Percentiles rank a stretch among this genome's conserved stretches.
phyloP scores from a whole-genome alignment of 768 basidiomycete species.

The Termitomyces sp. region DNA sequence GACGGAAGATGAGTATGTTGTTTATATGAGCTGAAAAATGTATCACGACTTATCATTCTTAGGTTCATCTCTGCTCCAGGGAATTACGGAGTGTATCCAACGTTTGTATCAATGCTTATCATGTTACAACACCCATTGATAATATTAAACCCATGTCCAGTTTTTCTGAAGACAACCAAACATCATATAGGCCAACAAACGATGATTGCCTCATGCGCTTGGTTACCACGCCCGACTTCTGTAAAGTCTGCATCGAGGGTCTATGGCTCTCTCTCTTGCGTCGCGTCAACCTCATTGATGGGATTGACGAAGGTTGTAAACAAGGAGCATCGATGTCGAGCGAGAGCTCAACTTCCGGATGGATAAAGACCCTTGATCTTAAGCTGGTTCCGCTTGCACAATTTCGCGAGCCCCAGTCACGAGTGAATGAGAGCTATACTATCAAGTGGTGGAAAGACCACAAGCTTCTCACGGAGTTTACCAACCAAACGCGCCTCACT shows the following conservation, averaged over 20 bases:
- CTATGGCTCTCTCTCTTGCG: slow-evolving; percentile 67
- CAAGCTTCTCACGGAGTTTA: slow-evolving; percentile 35
- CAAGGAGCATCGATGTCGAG: slow-evolving; percentile 3
- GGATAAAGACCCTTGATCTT: slow-evolving; percentile 38
- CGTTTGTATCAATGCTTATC: slow-evolving; percentile 41
- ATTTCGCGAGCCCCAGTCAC: slow-evolving; percentile 33
- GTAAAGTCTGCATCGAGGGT: slow-evolving; percentile 69
- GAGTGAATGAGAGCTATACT: slow-evolving; percentile 45
- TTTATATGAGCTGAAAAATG: background rate
- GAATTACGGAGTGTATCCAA: slow-evolving; percentile 69
- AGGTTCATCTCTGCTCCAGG: slow-evolving; percentile 61
- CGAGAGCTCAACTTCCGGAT: slow-evolving; percentile 3
- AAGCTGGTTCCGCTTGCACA: slow-evolving; percentile 62
- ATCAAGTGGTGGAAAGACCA: slow-evolving; percentile 57
- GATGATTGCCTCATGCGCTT: slow-evolving; percentile 81
- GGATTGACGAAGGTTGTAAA: slow-evolving; percentile 37
- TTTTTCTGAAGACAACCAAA: slow-evolving; percentile 60
- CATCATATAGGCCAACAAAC: slow-evolving; percentile 78
- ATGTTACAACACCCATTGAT: background rate
- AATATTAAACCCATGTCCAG: slow-evolving; percentile 29
- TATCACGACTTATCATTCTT: background rate
- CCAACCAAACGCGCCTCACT: slow-evolving; percentile 50
- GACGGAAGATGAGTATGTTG: slow-evolving; percentile 38
- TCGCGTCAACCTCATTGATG: slow-evolving; percentile 61
- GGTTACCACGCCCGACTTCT: slow-evolving; percentile 69